phyloP scores from a whole-genome alignment of 352 stramenopile genomes.

The Phytopythium oedochilum region DNA sequence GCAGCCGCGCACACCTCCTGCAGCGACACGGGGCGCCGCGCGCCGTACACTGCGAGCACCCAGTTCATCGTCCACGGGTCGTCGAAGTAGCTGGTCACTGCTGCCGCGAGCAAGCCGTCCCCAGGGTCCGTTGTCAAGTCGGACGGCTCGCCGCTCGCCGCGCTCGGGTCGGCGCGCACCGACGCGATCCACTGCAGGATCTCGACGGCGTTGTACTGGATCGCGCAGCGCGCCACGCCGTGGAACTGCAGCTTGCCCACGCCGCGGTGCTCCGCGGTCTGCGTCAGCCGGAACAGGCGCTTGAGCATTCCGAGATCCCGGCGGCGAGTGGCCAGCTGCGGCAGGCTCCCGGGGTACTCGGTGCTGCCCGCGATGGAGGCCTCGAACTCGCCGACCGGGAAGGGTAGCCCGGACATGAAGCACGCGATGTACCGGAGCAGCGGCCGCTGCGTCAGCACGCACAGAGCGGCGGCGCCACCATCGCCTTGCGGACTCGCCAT shows the following conservation, averaged over 20 bases:
- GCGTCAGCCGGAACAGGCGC: conserved; percentile 8
- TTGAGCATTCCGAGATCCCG: conserved; percentile 17
- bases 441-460: conserved; percentile 13
- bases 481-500: background rate
- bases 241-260: conserved; percentile 18
- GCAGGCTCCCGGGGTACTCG: conserved; percentile 16
- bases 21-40: conserved; percentile 4
- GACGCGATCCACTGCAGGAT: conserved; percentile 19
- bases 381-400: conserved; percentile 15
- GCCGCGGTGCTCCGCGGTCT: conserved; percentile 3
- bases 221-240: conserved; percentile 18
- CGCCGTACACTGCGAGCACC: conserved; percentile 4
- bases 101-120: conserved; percentile 8
- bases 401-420: conserved; percentile 19
- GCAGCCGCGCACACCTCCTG: conserved; percentile 20
- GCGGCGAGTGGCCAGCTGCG: conserved; percentile 19
- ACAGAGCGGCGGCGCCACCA: conserved; percentile 8
- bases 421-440: conserved; percentile 19
- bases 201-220: conserved; percentile 21
- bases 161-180: background rate
- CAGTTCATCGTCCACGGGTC: conserved; percentile 19
- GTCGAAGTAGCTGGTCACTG: conserved; percentile 27
- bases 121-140: background rate
- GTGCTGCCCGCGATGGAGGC: conserved; percentile 12
- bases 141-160: background rate